Evolutionary conservation across 257 asterid genomes (phyloP).

Genomic region (Dorcoceras hygrometricum): DNA sequence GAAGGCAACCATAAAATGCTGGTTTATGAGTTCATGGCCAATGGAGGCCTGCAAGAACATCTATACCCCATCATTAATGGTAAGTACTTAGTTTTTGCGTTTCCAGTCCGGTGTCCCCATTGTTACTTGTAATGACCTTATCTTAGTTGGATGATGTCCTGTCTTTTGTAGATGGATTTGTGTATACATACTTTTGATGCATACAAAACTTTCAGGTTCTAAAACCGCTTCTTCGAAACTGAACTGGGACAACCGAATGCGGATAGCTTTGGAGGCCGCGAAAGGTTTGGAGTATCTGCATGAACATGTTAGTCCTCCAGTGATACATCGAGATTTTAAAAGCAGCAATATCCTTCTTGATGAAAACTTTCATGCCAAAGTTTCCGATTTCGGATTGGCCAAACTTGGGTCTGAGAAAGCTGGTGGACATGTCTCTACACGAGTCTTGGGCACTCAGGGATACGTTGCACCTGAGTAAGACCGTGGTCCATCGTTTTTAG

Average conservation of each 20-base stretch:
- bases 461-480: conserved; percentile 95
- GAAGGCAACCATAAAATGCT: conserved; percentile 69
- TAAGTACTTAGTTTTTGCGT: conserved; percentile 21
- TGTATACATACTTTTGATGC: background rate
- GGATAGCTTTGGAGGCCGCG: conserved; percentile 92
- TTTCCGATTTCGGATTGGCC: conserved; percentile 89
- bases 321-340: conserved; percentile 89
- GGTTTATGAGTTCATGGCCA: conserved; percentile 91
- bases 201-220: conserved; percentile 40
- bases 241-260: conserved; percentile 79
- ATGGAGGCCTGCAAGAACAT: conserved; percentile 95
- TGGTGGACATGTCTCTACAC: conserved; percentile 87
- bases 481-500: background rate
- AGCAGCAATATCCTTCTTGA: conserved; percentile 91
- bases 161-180: background rate
- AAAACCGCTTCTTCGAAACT: conserved; percentile 45
- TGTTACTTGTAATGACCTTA: background rate
- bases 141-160: background rate
- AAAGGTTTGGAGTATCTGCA: conserved; percentile 92
- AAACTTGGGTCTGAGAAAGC: conserved; percentile 86
- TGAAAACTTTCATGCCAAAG: conserved; percentile 74
- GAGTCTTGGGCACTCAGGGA: conserved; percentile 96
- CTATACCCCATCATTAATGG: conserved; percentile 62
- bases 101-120: background rate
- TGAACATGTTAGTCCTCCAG: conserved; percentile 73